A percentile compares a stretch with the other conserved stretches of the same genome.
Evolutionary conservation across 208 protist genomes (phyloP).

Genomic region (Strigomonas oncopelti): DNA sequence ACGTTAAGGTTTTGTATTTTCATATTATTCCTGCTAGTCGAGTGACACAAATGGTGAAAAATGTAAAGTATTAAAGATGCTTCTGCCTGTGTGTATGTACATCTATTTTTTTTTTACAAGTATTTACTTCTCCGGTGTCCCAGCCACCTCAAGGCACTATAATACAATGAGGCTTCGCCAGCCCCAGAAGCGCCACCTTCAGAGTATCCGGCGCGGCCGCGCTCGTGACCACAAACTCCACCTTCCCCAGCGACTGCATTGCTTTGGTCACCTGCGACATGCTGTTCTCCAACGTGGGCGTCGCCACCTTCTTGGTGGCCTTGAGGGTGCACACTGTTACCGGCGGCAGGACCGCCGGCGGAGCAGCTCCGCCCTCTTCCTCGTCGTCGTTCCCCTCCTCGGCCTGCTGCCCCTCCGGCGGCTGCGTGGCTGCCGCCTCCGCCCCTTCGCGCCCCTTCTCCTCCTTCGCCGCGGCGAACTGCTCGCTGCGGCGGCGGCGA

Average conservation of each 20-base stretch:
- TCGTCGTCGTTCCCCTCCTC: constrained; percentile 5
- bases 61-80: not conserved
- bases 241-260: constrained; percentile 42
- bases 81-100: not conserved
- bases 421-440: not conserved
- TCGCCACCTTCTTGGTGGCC: constrained; percentile 48
- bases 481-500: not conserved
- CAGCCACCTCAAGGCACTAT: constrained; percentile 32
- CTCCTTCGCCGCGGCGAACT: too few relatives aligned
- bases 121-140: not conserved
- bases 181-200: constrained; percentile 45
- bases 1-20: too few relatives aligned
- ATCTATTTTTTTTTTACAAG: constrained; percentile 3
- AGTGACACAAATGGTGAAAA: too few relatives aligned
- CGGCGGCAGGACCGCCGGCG: constrained; percentile 22
- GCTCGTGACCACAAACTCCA: constrained; percentile 56
- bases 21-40: too few relatives aligned
- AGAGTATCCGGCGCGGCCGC: constrained; percentile 41
- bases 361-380: not conserved
- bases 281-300: constrained; percentile 30
- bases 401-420: not conserved
- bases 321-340: constrained; percentile 54
- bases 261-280: constrained; percentile 57
- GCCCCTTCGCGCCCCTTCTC: too few relatives aligned
- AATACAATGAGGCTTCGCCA: constrained; percentile 59